Conservation (phyloP, 805 yeast species). For the Candida vartiovaarae region DNA sequence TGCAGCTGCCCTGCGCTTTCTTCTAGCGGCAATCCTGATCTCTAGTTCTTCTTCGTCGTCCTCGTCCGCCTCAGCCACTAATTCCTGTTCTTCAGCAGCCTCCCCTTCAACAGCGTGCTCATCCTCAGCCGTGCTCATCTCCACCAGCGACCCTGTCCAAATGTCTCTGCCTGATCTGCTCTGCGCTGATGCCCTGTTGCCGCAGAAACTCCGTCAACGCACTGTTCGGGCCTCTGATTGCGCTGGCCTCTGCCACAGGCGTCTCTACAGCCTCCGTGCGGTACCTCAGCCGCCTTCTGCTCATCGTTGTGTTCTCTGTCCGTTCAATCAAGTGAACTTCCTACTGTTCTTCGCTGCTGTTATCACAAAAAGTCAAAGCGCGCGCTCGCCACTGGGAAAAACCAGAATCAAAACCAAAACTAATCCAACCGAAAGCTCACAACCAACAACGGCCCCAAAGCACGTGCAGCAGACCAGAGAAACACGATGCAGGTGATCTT, state of each 20-base stretch:
- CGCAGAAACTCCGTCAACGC: slow-evolving; percentile 85
- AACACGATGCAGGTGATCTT: slow-evolving; percentile 64
- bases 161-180: slow-evolving; percentile 53
- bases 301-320: slow-evolving; percentile 10
- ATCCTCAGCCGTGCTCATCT: slow-evolving; percentile 30
- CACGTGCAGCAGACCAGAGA: too few relatives aligned
- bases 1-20: slow-evolving; percentile 35
- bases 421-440: too few relatives aligned
- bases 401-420: neutral
- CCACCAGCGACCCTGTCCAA: slow-evolving; percentile 23
- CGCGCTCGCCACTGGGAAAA: slow-evolving; percentile 3
- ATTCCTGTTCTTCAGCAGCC: neutral
- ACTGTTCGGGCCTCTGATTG: slow-evolving; percentile 57
- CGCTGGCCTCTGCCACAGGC: slow-evolving; percentile 17
- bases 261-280: slow-evolving; percentile 14
- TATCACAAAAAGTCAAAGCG: neutral
- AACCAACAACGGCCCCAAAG: too few relatives aligned
- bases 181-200: slow-evolving; percentile 85
- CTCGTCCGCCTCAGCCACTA: slow-evolving; percentile 15
- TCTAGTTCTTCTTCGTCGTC: slow-evolving; percentile 24
- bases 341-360: neutral
- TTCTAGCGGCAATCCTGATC: slow-evolving; percentile 32
- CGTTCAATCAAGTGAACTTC: neutral
- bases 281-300: slow-evolving; percentile 23
- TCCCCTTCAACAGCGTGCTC: slow-evolving; percentile 7